Evolutionary conservation across 2,329 filamentous ascomycete genomes (phyloP), one percentile per base, ranked within the genome.

Genomic region (Paecilomyces niveus): DNA sequence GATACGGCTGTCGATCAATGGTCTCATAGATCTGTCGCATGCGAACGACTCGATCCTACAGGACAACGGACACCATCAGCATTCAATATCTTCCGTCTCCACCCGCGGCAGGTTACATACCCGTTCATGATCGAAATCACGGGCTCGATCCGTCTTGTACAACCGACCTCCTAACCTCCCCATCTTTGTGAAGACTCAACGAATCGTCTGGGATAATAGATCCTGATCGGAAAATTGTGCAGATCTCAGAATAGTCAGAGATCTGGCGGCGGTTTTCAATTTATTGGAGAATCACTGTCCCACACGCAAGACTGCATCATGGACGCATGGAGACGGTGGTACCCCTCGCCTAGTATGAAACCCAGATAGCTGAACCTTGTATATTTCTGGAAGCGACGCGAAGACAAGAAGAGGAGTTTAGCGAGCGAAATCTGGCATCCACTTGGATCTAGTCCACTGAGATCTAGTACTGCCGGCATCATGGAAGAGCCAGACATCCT

Each of bases 81-180:
- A 15, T n/a, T 7, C 13, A 5, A 6, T 18, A 31, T 54, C 26
- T 29, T 29, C 26, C 26, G 26, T 29, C 26, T 7, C 26, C 31
- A 39, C n/a, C 35, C 15, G 18, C 35, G 5, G n/a, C n/a, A 33
- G 9, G n/a, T 18, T 18, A 24, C 56, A 13, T 64, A 74, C 70
- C 64, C 73, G 72, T 63, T 77, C 75, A 68, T 77, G 75, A 53
- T 77, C 75, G 57, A 77, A 77, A 57, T 77, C 75, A 60, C 72
- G 65, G 54, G 74, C 74, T 45, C 75, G 73, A 60, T 76, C 74
- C 58, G 75, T 77, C 56, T 76, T 76, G 60, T 77, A 77, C 56
- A 76, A 64, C 57, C 73, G 64, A 33, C 67, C 64, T 54, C 70
- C 70, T 53, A 74, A 67, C 56, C 67, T 73, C 57, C 68, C 66